Percentiles rank a stretch among this genome's conserved stretches.
Evolutionary conservation across 2,329 filamentous ascomycete species (phyloP).

Genomic region (Trichoderma brevicompactum): DNA sequence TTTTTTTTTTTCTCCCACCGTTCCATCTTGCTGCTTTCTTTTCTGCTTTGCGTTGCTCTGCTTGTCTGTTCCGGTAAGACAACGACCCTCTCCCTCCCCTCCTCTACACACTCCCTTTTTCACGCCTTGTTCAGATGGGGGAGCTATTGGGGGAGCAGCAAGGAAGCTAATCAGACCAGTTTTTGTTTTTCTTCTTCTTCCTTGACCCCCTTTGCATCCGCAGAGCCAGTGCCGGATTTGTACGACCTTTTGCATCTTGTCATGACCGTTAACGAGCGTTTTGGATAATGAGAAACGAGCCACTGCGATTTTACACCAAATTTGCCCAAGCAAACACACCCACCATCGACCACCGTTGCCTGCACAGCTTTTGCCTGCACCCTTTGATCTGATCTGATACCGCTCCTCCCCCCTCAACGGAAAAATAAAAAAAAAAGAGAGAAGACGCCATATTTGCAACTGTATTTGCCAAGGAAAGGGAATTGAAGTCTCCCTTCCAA

Average conservation of each 20-base stretch:
- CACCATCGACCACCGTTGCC: neutral
- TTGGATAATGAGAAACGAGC: conserved; percentile 32
- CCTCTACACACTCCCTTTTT: conserved; percentile 29
- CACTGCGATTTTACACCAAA: conserved; percentile 27
- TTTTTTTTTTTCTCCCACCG: neutral
- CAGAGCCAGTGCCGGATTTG: conserved; percentile 6
- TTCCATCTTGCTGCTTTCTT: conserved; percentile 3
- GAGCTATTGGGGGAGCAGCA: neutral
- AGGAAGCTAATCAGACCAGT: conserved; percentile 25
- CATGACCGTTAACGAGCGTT: conserved; percentile 29
- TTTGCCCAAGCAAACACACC: conserved; percentile 23
- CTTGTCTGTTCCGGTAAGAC: conserved; percentile 26
- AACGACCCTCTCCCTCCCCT: conserved; percentile 18
- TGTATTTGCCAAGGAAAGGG: conserved; percentile 6
- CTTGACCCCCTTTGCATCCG: conserved; percentile 16
- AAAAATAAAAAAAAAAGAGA: neutral
- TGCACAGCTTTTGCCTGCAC: conserved; percentile 11
- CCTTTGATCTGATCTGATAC: conserved; percentile 14
- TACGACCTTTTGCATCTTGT: conserved; percentile 29
- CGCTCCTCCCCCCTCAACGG: conserved; percentile 10
- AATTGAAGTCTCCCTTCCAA: conserved; percentile 23
- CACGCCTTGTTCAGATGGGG: conserved; percentile 1
- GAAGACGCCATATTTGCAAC: neutral
- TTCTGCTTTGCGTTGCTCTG: conserved; percentile 18
- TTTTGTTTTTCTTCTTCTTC: conserved; percentile 7